These are phyloP conservation scores for Barbarea vulgaris DNA, from an alignment of 345 rosid genomes.

Conservation along the genomic window DNA sequence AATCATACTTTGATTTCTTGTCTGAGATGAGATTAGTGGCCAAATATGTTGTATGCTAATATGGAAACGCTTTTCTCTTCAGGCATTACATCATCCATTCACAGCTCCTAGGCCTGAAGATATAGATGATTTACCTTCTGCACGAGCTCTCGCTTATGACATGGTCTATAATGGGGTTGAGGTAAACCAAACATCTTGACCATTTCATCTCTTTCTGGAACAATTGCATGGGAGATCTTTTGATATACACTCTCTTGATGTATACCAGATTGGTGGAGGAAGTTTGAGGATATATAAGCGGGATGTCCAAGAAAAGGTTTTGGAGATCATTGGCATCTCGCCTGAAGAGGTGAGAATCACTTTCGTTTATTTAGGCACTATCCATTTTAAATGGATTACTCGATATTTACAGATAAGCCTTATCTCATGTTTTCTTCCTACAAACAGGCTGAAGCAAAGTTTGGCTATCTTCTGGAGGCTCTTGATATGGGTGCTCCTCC, in stretches of 20 bases:
- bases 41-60: slow-evolving; percentile 18
- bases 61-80: slow-evolving; percentile 30
- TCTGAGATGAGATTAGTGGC: slow-evolving; percentile 5
- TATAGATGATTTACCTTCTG: slow-evolving; percentile 78
- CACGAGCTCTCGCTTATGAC: slow-evolving; percentile 95
- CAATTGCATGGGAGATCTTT: slow-evolving; percentile 1
- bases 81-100: slow-evolving; percentile 98
- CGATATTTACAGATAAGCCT: not conserved
- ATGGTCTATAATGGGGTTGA: slow-evolving; percentile 98
- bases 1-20: slow-evolving; percentile 23
- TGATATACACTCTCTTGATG: not conserved
- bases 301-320: slow-evolving; percentile 81
- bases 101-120: slow-evolving; percentile 97
- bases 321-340: slow-evolving; percentile 82
- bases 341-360: slow-evolving; percentile 60
- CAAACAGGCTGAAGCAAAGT: slow-evolving; percentile 86
- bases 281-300: slow-evolving; percentile 95
- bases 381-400: not conserved
- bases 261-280: slow-evolving; percentile 93
- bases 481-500: slow-evolving; percentile 99
- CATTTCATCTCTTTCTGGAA: slow-evolving; percentile 7
- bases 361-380: not conserved
- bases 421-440: slow-evolving; percentile 4
- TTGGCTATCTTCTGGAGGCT: slow-evolving; percentile 96
- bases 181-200: slow-evolving; percentile 49